Percentiles rank a stretch among this genome's conserved stretches.
Evolutionary conservation across 2,329 filamentous ascomycete species (phyloP).

Genomic region (Epichloe sibirici): DNA sequence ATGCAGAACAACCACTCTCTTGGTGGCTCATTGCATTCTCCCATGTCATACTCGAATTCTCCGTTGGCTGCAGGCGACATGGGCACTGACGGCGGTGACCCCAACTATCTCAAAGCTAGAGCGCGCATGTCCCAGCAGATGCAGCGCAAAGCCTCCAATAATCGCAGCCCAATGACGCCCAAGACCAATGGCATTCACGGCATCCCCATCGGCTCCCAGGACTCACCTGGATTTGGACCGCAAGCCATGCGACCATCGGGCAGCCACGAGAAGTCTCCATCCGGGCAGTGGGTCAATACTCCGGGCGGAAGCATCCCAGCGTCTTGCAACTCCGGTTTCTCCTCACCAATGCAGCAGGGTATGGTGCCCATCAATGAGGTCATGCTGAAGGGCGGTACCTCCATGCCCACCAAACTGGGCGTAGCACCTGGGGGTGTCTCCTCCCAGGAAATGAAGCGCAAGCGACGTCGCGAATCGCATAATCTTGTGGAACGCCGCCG

Average conservation of each 20-base stretch:
- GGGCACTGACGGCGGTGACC: slow-evolving; percentile 36
- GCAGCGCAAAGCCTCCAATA: slow-evolving; percentile 63
- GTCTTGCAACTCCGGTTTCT: slow-evolving; percentile 79
- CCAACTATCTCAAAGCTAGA: slow-evolving; percentile 50
- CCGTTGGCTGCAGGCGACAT: slow-evolving; percentile 33
- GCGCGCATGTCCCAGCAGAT: slow-evolving; percentile 48
- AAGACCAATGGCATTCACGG: slow-evolving; percentile 69
- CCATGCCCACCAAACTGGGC: slow-evolving; percentile 77
- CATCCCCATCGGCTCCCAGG: slow-evolving; percentile 54
- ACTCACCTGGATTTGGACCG: slow-evolving; percentile 59
- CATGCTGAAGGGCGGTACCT: slow-evolving; percentile 75
- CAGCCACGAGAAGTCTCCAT: slow-evolving; percentile 68
- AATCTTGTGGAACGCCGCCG: slow-evolving; percentile 91
- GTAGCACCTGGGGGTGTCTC: slow-evolving; percentile 44
- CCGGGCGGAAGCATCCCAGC: slow-evolving; percentile 67
- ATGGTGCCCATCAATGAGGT: slow-evolving; percentile 79
- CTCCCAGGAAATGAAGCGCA: slow-evolving; percentile 86
- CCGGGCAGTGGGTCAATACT: slow-evolving; percentile 83
- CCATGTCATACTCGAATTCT: slow-evolving; percentile 27
- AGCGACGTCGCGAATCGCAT: slow-evolving; percentile 83
- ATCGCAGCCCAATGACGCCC: slow-evolving; percentile 70
- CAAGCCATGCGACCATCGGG: slow-evolving; percentile 66
- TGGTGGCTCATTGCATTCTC: slow-evolving; percentile 34
- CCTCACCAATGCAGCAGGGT: slow-evolving; percentile 61
- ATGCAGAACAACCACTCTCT: slow-evolving; percentile 49